Conservation (phyloP, 2,329 filamentous ascomycete genomes). For the Bisporella sp. region DNA sequence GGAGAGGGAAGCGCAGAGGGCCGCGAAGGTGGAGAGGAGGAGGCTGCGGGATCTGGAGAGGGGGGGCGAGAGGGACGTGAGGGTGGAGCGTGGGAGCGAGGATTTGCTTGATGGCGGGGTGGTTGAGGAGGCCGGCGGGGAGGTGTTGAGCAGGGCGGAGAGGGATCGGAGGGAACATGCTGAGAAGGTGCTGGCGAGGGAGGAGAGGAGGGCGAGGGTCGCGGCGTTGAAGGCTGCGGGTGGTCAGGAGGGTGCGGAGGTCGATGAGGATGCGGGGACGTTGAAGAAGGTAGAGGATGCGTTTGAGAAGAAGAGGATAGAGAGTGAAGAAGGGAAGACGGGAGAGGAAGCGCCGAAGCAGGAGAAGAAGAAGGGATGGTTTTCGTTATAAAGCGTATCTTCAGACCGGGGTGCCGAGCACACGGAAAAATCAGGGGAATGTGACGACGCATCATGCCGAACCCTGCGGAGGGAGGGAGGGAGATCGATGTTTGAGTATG, state of each 20-base stretch:
- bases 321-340: neutral
- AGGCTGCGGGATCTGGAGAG: conserved; percentile 19
- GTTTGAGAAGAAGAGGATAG: conserved; percentile 15
- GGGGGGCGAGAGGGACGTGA: conserved; percentile 7
- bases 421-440: too few species aligned
- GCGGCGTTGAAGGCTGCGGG: conserved; percentile 11
- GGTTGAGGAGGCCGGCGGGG: conserved; percentile 18
- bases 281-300: conserved; percentile 1
- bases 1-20: conserved; percentile 45
- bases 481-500: too few species aligned
- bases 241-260: conserved; percentile 6
- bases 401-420: too few species aligned
- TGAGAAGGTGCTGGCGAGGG: conserved; percentile 19
- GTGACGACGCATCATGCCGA: too few species aligned
- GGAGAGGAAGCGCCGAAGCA: too few species aligned
- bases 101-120: neutral
- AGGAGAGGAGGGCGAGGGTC: conserved; percentile 47
- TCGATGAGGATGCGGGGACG: conserved; percentile 8
- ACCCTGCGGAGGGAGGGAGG: too few species aligned
- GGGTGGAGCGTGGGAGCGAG: conserved; percentile 12
- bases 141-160: conserved; percentile 30
- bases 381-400: too few species aligned
- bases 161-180: conserved; percentile 42
- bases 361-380: too few species aligned
- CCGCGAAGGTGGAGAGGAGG: conserved; percentile 49